A percentile compares a stretch with the other conserved stretches of the same genome.
Evolutionary conservation across 495 filamentous ascomycete species (phyloP).

Genomic region (Lasiosphaeris hirsuta): DNA sequence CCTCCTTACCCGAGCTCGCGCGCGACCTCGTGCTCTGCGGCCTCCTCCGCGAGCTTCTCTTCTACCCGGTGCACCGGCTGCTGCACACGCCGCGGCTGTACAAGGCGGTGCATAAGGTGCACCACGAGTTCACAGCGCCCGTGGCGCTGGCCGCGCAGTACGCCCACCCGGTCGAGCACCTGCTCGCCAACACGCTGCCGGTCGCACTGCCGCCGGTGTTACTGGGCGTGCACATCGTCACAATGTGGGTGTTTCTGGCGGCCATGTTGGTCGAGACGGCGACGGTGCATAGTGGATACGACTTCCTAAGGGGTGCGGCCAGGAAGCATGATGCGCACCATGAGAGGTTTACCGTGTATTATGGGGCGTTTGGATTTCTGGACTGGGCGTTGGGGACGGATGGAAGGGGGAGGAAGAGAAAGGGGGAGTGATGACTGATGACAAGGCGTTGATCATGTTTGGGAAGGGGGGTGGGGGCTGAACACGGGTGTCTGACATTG

Average conservation of each 20-base stretch:
- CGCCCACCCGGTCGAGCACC: constrained; percentile 56
- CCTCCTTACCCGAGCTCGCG: constrained; percentile 32
- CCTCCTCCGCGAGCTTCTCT: constrained; percentile 49
- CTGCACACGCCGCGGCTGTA: constrained; percentile 52
- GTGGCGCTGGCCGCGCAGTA: constrained; percentile 58
- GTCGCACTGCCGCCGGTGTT: constrained; percentile 51
- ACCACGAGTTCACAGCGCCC: constrained; percentile 57
- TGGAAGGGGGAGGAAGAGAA: constrained; percentile 13
- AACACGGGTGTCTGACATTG: too few species aligned
- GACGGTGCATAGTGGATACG: constrained; percentile 56
- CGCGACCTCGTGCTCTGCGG: constrained; percentile 45
- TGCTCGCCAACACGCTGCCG: constrained; percentile 53
- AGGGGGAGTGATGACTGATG: not conserved
- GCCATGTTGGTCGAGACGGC: constrained; percentile 48
- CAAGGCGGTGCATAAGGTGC: constrained; percentile 51
- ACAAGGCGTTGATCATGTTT: too few species aligned
- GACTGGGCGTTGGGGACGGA: constrained; percentile 46
- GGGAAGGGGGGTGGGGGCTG: too few species aligned
- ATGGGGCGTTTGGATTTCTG: constrained; percentile 37
- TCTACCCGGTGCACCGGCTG: constrained; percentile 56
- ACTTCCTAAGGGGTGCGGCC: constrained; percentile 41
- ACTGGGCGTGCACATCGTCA: constrained; percentile 46
- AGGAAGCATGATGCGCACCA: constrained; percentile 55
- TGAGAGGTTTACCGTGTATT: constrained; percentile 41
- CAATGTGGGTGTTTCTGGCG: constrained; percentile 49